Conservation (phyloP, 352 stramenopile genomes). For the Globisporangium heterothallicum region DNA sequence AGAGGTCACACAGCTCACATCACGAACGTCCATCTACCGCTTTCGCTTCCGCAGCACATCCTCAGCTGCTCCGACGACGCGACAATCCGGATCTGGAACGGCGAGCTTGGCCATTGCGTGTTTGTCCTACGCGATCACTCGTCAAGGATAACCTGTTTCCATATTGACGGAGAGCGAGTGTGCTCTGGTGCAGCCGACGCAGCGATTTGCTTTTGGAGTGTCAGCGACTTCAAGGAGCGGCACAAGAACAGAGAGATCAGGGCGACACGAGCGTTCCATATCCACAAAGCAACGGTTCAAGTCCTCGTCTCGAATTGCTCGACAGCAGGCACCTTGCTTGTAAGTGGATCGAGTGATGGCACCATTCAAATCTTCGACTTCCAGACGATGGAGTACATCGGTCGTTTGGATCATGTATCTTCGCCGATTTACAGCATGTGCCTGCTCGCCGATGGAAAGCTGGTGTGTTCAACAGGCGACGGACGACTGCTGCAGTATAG, state of each 20-base stretch:
- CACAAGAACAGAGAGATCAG: conserved; percentile 9
- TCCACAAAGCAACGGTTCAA: conserved; percentile 54
- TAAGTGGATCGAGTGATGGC: conserved; percentile 69
- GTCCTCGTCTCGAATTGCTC: conserved; percentile 22
- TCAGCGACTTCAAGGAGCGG: conserved; percentile 9
- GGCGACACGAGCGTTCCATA: conserved; percentile 24
- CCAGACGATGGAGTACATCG: conserved; percentile 33
- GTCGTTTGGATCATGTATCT: conserved; percentile 32
- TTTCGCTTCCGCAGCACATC: conserved; percentile 18
- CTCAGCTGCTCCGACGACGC: conserved; percentile 61
- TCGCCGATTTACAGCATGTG: conserved; percentile 53
- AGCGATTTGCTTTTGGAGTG: conserved; percentile 53
- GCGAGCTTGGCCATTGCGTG: conserved; percentile 31
- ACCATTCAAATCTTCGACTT: conserved; percentile 67
- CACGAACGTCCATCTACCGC: conserved; percentile 40
- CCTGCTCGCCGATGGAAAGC: conserved; percentile 16
- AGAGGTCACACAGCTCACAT: conserved; percentile 50
- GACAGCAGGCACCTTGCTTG: conserved; percentile 19
- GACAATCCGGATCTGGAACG: conserved; percentile 54
- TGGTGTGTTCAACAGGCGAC: conserved; percentile 69
- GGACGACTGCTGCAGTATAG: conserved; percentile 46
- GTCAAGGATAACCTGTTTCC: conserved; percentile 50
- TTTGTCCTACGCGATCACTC: conserved; percentile 35
- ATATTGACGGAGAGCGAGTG: conserved; percentile 17
- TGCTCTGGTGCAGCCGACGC: conserved; percentile 60